Evolutionary conservation across 345 rosid species (phyloP).

Genomic region (Stellera chamaejasme): DNA sequence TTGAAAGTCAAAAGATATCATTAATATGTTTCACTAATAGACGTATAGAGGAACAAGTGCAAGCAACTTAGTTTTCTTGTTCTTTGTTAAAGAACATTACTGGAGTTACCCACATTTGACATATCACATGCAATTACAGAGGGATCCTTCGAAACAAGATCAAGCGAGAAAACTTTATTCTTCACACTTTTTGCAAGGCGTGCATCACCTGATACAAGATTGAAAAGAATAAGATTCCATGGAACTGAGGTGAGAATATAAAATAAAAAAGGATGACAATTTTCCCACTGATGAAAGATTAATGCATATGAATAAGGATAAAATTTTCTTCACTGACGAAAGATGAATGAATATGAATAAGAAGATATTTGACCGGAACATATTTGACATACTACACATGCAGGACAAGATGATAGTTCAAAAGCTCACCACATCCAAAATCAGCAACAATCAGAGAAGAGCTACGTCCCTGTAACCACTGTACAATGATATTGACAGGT

Average conservation of each 20-base stretch:
- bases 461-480: slow-evolving; percentile 55
- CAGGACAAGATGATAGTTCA: neutral
- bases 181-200: slow-evolving; percentile 70
- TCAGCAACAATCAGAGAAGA: slow-evolving; percentile 85
- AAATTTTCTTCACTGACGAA: no score
- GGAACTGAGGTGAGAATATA: neutral
- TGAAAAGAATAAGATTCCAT: slow-evolving; percentile 7
- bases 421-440: slow-evolving; percentile 90
- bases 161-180: slow-evolving; percentile 88
- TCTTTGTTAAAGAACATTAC: no score
- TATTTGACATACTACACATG: no score
- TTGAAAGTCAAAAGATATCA: no score
- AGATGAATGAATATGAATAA: neutral
- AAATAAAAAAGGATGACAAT: no score
- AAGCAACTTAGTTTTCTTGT: no score
- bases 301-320: no score
- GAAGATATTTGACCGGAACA: no score
- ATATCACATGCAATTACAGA: slow-evolving; percentile 86
- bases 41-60: no score
- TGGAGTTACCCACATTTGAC: slow-evolving; percentile 49
- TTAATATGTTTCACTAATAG: no score
- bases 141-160: slow-evolving; percentile 78
- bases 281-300: no score
- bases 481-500: slow-evolving; percentile 66
- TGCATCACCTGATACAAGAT: slow-evolving; percentile 63